phyloP scores from a whole-genome alignment of 768 basidiomycete genomes.

The Hygrocybe punicea region DNA sequence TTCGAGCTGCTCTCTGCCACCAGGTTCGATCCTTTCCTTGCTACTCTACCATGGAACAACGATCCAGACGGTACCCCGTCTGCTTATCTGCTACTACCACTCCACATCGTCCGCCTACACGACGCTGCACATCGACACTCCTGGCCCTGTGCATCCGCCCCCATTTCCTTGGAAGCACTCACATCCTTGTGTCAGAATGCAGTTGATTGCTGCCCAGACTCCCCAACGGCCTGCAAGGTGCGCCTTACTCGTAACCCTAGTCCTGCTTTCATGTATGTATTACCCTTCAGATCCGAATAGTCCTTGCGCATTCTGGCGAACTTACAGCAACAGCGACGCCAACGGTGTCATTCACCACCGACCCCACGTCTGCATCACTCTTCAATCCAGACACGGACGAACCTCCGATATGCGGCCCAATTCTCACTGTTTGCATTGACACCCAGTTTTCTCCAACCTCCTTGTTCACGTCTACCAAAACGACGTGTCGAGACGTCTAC shows the following conservation, averaged over 20 bases:
- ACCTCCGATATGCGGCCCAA: conserved; percentile 22
- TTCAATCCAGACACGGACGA: conserved; percentile 34
- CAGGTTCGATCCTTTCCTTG: conserved; percentile 54
- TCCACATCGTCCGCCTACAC: conserved; percentile 59
- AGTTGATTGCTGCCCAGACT: conserved; percentile 25
- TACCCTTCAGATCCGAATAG: conserved; percentile 49
- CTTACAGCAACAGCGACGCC: conserved; percentile 36
- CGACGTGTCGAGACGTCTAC: conserved; percentile 60
- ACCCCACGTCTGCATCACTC: conserved; percentile 39
- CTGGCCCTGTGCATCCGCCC: conserved; percentile 42
- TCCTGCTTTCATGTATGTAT: conserved; percentile 8
- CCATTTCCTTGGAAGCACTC: conserved; percentile 41
- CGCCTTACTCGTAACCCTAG: neutral
- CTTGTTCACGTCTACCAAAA: conserved; percentile 66
- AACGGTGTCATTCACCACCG: conserved; percentile 31
- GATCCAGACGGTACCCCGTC: conserved; percentile 46
- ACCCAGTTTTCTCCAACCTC: conserved; percentile 50
- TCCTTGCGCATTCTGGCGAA: conserved; percentile 39
- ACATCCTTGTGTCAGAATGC: conserved; percentile 45
- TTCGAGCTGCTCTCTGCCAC: conserved; percentile 44
- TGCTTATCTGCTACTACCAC: conserved; percentile 57
- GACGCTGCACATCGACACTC: conserved; percentile 48
- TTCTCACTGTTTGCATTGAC: conserved; percentile 55
- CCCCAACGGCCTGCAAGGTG: conserved; percentile 35
- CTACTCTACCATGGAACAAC: conserved; percentile 54